Evolutionary conservation across 2,329 filamentous ascomycete species (phyloP).

Genomic region (Trichoderma harzianum): DNA sequence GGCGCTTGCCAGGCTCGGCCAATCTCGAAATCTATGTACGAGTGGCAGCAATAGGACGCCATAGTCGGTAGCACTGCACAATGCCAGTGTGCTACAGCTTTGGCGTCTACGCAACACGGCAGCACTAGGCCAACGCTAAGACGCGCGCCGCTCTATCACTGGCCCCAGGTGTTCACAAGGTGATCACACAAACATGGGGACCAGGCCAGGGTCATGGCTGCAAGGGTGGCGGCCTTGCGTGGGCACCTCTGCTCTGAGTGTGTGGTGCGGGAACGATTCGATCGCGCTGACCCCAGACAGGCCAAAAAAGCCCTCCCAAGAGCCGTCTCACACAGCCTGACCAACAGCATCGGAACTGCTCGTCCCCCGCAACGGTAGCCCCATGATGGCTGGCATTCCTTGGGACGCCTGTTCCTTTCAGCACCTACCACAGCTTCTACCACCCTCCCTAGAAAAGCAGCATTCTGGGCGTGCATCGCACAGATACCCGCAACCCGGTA

Average conservation of each 20-base stretch:
- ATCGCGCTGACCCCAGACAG: slow-evolving; percentile 21
- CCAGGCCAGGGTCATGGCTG: background rate
- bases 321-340: slow-evolving; percentile 1
- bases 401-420: background rate
- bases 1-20: slow-evolving; percentile 9
- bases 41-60: slow-evolving; percentile 3
- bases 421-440: slow-evolving; percentile 1
- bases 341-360: slow-evolving; percentile 11
- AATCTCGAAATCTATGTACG: background rate
- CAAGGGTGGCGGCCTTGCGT: slow-evolving; percentile 15
- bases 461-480: background rate
- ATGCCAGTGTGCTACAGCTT: slow-evolving; percentile 9
- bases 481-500: slow-evolving; percentile 13
- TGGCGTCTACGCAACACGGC: slow-evolving; percentile 14
- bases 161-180: slow-evolving; percentile 15
- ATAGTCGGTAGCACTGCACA: background rate
- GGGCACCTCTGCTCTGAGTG: slow-evolving; percentile 18
- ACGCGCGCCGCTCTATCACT: slow-evolving; percentile 12
- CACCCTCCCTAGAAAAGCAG: background rate
- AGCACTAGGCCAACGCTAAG: slow-evolving; percentile 14
- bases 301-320: slow-evolving; percentile 12
- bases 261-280: slow-evolving; percentile 23
- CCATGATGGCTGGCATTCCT: slow-evolving; percentile 5
- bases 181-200: slow-evolving; percentile 16
- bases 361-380: slow-evolving; percentile 11